Percentiles rank a stretch among this genome's conserved stretches.
These are phyloP conservation scores for Moelleriella libera DNA, from an alignment of 2,329 filamentous ascomycete species.

Conservation along the genomic window DNA sequence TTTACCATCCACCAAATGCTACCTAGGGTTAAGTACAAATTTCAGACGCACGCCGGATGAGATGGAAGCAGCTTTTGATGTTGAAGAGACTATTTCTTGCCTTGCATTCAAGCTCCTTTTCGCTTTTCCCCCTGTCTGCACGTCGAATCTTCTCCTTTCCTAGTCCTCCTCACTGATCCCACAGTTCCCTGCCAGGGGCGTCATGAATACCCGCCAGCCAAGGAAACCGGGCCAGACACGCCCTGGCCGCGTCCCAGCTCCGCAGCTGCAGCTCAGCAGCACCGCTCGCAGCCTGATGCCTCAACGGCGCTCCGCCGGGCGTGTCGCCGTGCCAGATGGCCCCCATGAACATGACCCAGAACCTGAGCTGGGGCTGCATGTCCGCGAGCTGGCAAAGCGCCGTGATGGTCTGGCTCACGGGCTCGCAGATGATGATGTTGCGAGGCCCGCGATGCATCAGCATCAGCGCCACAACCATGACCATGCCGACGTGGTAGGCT, in stretches of 20 bases:
- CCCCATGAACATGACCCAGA: conserved; percentile 5
- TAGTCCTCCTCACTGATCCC: too few relatives aligned
- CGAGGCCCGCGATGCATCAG: conserved; percentile 3
- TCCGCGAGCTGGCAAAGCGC: not conserved
- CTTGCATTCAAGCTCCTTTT: too few relatives aligned
- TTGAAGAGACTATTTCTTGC: too few relatives aligned
- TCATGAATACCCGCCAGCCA: conserved; percentile 5
- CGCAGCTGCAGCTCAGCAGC: not conserved
- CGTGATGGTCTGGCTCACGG: not conserved
- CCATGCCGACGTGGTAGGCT: conserved; percentile 4
- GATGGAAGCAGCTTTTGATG: too few relatives aligned
- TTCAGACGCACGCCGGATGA: too few relatives aligned
- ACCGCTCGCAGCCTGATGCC: not conserved
- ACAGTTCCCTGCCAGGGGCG: conserved; percentile 1
- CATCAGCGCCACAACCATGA: conserved; percentile 3
- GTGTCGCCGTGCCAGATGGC: conserved; percentile 4
- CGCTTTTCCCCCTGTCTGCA: too few relatives aligned
- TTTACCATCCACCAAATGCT: too few relatives aligned
- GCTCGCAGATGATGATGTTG: conserved; percentile 2
- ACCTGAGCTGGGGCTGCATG: not conserved
- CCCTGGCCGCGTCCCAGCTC: conserved; percentile 4
- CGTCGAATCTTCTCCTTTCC: too few relatives aligned
- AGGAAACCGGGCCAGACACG: conserved; percentile 3
- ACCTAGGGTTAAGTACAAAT: too few relatives aligned
- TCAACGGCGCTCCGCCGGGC: conserved; percentile 1